These are phyloP conservation scores for Penicillium sp. DNA, from an alignment of 2,329 filamentous ascomycete genomes.

Conservation along the genomic window DNA sequence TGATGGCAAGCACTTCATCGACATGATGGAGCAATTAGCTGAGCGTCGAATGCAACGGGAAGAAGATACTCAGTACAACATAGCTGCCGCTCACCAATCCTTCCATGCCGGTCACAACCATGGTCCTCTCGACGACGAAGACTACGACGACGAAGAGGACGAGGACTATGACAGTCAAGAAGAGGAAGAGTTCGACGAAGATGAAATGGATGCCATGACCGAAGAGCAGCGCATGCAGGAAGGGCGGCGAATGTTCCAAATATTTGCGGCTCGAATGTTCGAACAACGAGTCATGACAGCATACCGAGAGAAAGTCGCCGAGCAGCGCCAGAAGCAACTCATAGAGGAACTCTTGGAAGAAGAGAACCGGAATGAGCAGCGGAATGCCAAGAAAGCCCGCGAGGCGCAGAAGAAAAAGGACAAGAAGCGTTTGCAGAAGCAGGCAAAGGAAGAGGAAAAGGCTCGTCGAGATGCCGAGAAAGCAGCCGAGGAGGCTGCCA, in stretches of 20 bases:
- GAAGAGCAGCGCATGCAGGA: conserved; percentile 99
- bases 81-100: conserved; percentile 57
- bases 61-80: conserved; percentile 75
- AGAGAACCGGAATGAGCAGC: conserved; percentile 68
- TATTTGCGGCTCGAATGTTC: conserved; percentile 98
- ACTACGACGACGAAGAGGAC: conserved; percentile 74
- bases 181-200: conserved; percentile 64
- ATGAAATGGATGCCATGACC: conserved; percentile 82
- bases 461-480: conserved; percentile 84
- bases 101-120: conserved; percentile 72
- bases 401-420: conserved; percentile 95
- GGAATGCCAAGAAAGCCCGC: conserved; percentile 88
- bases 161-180: conserved; percentile 62
- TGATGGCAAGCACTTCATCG: conserved; percentile 98
- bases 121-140: conserved; percentile 71
- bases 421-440: conserved; percentile 85
- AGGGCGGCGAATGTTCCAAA: conserved; percentile 97
- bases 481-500: conserved; percentile 78
- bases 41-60: conserved; percentile 96
- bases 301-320: conserved; percentile 96
- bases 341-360: conserved; percentile 91
- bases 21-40: conserved; percentile 99
- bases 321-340: conserved; percentile 85
- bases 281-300: conserved; percentile 94
- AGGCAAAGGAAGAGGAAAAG: conserved; percentile 85